These are phyloP conservation scores for Aureobasidium sp. DNA, from an alignment of 2,329 filamentous ascomycete species.

Conservation along the genomic window DNA sequence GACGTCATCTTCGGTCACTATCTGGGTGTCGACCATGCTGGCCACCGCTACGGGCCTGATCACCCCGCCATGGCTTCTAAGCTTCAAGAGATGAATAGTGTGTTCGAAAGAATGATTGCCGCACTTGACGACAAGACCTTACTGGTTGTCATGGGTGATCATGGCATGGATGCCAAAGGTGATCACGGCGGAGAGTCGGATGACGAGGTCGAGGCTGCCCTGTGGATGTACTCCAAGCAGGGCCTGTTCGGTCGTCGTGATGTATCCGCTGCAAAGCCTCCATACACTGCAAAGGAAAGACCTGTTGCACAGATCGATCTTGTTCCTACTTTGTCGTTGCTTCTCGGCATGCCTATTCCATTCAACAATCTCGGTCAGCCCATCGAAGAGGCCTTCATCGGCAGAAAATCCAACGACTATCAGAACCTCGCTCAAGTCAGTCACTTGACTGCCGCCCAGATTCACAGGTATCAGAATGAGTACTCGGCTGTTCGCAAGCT, in stretches of 20 bases:
- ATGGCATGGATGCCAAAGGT: conserved; percentile 95
- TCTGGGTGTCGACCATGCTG: conserved; percentile 92
- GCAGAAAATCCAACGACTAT: conserved; percentile 60
- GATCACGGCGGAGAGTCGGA: conserved; percentile 98
- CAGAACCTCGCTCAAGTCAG: conserved; percentile 70
- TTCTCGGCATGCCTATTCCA: conserved; percentile 86
- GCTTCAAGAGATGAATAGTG: conserved; percentile 79
- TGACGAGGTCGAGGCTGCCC: conserved; percentile 84
- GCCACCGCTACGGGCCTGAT: conserved; percentile 89
- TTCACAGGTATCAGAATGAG: conserved; percentile 78
- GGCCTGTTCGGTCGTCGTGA: conserved; percentile 73
- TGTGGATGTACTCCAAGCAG: conserved; percentile 98
- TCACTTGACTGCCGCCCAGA: conserved; percentile 72
- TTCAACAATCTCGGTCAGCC: conserved; percentile 93
- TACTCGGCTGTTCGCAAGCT: conserved; percentile 70
- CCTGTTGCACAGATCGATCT: conserved; percentile 85
- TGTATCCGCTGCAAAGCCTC: conserved; percentile 50
- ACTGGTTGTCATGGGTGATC: conserved; percentile 95
- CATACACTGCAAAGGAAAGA: conserved; percentile 66
- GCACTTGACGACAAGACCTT: conserved; percentile 78
- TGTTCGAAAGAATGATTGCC: conserved; percentile 65
- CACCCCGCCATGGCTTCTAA: conserved; percentile 90
- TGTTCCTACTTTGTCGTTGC: conserved; percentile 80
- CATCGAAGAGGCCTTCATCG: conserved; percentile 88
- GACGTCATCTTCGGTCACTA: conserved; percentile 94